phyloP scores from a whole-genome alignment of 2,329 filamentous ascomycete genomes.

The Aspergillus sp. region DNA sequence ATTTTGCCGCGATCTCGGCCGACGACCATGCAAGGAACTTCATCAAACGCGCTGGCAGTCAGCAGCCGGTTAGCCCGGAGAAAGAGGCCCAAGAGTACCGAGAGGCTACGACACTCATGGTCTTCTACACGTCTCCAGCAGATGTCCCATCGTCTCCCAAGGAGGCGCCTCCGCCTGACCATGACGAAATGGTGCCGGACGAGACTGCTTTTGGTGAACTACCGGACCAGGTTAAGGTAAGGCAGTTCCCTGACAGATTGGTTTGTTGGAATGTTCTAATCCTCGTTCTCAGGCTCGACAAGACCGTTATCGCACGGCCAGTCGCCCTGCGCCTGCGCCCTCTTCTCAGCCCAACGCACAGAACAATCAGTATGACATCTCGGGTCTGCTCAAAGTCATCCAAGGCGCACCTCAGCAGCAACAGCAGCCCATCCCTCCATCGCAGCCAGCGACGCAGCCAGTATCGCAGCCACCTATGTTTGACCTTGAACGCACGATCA shows the following conservation, averaged over 20 bases:
- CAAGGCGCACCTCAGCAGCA: constrained; percentile 24
- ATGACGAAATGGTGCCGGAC: constrained; percentile 28
- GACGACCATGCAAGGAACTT: constrained; percentile 30
- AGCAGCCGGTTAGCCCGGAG: constrained; percentile 32
- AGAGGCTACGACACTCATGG: constrained; percentile 40
- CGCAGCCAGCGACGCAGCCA: constrained; percentile 17
- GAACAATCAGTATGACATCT: constrained; percentile 28
- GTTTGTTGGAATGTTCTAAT: no score
- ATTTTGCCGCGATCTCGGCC: constrained; percentile 26
- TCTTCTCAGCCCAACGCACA: constrained; percentile 14
- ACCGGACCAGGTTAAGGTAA: constrained; percentile 33
- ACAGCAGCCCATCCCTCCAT: constrained; percentile 20
- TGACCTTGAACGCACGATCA: constrained; percentile 30
- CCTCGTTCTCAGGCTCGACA: constrained; percentile 32
- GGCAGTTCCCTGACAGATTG: constrained; percentile 5
- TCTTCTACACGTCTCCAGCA: constrained; percentile 36
- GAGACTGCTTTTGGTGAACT: constrained; percentile 35
- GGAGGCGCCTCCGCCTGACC: constrained; percentile 33
- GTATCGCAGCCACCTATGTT: constrained; percentile 12
- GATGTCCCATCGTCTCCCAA: constrained; percentile 40
- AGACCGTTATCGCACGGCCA: constrained; percentile 30
- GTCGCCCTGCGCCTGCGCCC: constrained; percentile 23
- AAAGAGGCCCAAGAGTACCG: constrained; percentile 37
- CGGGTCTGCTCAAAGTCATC: constrained; percentile 33
- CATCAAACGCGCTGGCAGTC: constrained; percentile 34